phyloP scores from a whole-genome alignment of 2,329 filamentous ascomycete genomes.

The Coniella lustricola region DNA sequence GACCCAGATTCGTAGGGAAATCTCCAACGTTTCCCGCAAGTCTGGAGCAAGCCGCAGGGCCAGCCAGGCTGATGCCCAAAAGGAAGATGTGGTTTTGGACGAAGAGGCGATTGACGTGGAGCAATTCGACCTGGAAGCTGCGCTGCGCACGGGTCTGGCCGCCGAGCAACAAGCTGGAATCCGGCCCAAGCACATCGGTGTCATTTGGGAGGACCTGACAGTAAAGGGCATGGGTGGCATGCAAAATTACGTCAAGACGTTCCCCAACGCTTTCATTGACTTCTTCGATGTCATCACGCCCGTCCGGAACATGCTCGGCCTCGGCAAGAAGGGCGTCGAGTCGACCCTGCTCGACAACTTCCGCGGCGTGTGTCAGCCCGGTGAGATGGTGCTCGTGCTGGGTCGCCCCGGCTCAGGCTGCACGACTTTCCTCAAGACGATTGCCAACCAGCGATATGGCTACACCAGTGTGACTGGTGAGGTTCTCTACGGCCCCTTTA shows the following conservation, averaged over 20 bases:
- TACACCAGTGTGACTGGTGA: conserved; percentile 57
- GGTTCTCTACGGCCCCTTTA: conserved; percentile 70
- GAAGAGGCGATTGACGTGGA: conserved; percentile 40
- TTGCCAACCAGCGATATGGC: conserved; percentile 57
- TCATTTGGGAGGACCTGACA: conserved; percentile 70
- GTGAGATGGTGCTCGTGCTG: conserved; percentile 83
- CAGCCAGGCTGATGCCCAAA: conserved; percentile 3
- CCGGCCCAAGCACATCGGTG: conserved; percentile 70
- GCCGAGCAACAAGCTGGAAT: conserved; percentile 74
- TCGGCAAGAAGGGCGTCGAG: conserved; percentile 62
- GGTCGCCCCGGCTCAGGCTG: conserved; percentile 70
- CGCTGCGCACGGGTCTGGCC: conserved; percentile 62
- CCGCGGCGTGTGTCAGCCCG: conserved; percentile 63
- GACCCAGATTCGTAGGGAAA: conserved; percentile 46
- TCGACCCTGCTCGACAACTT: conserved; percentile 69
- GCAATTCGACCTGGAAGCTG: conserved; percentile 68
- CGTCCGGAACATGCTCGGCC: conserved; percentile 53
- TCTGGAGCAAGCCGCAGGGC: conserved; percentile 30
- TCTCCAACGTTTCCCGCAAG: conserved; percentile 47
- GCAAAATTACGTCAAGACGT: conserved; percentile 66
- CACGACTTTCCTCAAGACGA: conserved; percentile 61
- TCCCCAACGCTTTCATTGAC: conserved; percentile 67
- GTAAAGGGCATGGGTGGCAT: conserved; percentile 69
- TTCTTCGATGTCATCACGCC: conserved; percentile 72
- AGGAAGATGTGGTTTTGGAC: conserved; percentile 37